Evolutionary conservation across 768 basidiomycete species (phyloP).

Genomic region (Hygrocybe coccinea): DNA sequence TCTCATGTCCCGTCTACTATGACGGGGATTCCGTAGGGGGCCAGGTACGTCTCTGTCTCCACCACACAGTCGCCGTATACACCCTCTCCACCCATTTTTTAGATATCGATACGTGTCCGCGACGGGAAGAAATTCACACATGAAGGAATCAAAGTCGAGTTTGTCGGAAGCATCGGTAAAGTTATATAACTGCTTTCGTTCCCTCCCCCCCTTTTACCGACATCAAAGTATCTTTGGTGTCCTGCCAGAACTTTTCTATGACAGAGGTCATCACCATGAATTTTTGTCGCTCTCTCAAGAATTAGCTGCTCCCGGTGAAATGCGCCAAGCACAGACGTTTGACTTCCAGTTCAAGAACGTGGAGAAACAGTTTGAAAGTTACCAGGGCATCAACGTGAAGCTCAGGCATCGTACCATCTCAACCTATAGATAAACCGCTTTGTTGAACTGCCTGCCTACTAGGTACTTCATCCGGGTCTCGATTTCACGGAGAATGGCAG

Average conservation of each 20-base stretch:
- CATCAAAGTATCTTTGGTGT: neutral
- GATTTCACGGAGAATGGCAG: constrained; percentile 87
- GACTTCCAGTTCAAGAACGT: constrained; percentile 99
- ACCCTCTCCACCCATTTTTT: neutral
- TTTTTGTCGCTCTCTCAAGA: constrained; percentile 95
- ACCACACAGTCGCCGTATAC: neutral
- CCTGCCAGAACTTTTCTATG: constrained; percentile 80
- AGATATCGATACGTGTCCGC: constrained; percentile 84
- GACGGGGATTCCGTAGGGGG: constrained; percentile 92
- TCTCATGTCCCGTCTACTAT: constrained; percentile 88
- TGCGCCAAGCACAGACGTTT: constrained; percentile 93
- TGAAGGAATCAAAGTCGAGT: constrained; percentile 97
- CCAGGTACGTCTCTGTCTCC: constrained; percentile 46
- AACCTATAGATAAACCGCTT: neutral
- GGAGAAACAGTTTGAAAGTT: constrained; percentile 98
- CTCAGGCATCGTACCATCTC: constrained; percentile 57
- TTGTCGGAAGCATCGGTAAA: constrained; percentile 91
- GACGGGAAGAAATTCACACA: constrained; percentile 95
- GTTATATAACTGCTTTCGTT: constrained; percentile 1
- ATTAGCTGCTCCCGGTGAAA: constrained; percentile 91
- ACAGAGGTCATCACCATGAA: constrained; percentile 96
- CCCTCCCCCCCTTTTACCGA: neutral
- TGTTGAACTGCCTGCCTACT: constrained; percentile 2
- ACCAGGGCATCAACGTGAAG: constrained; percentile 98
- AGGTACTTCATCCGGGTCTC: constrained; percentile 93